Conservation (phyloP, 2,329 filamentous ascomycete species). For the Huntiella moniliformis region DNA sequence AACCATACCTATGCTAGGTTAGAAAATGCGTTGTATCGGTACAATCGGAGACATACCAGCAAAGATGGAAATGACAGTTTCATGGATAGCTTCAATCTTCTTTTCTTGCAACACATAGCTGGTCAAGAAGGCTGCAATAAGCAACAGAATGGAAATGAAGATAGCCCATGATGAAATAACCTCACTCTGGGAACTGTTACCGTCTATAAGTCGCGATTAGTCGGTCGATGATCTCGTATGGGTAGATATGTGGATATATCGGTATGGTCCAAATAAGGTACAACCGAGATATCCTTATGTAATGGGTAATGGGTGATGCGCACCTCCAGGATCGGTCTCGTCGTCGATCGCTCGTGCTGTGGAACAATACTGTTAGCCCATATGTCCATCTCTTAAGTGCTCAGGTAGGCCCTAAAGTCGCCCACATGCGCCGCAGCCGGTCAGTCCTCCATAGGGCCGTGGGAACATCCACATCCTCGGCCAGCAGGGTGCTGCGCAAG, state of each 20-base stretch:
- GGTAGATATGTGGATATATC: too few relatives aligned
- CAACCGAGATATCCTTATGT: not conserved
- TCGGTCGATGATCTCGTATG: not conserved
- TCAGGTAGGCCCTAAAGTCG: not conserved
- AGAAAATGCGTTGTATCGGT: not conserved
- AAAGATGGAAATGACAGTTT: constrained; percentile 97
- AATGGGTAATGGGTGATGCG: constrained; percentile 2
- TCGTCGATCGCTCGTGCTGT: constrained; percentile 12
- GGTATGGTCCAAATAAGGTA: too few relatives aligned
- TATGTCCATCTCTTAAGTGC: not conserved
- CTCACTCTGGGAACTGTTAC: constrained; percentile 78
- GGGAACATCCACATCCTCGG: not conserved
- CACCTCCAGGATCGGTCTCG: constrained; percentile 13
- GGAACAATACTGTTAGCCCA: constrained; percentile 8
- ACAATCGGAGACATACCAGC: constrained; percentile 39
- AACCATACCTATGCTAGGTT: constrained; percentile 54
- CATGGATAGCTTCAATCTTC: constrained; percentile 92
- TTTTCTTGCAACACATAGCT: constrained; percentile 94
- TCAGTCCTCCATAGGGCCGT: not conserved
- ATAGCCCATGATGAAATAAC: constrained; percentile 92
- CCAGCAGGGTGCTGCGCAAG: not conserved
- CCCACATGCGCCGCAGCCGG: not conserved
- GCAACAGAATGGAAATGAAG: constrained; percentile 86
- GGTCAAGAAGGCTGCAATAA: constrained; percentile 87
- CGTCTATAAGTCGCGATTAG: constrained; percentile 21